Evolutionary conservation across 495 filamentous ascomycete genomes (phyloP).

Genomic region (Amniculicola lignicola): DNA sequence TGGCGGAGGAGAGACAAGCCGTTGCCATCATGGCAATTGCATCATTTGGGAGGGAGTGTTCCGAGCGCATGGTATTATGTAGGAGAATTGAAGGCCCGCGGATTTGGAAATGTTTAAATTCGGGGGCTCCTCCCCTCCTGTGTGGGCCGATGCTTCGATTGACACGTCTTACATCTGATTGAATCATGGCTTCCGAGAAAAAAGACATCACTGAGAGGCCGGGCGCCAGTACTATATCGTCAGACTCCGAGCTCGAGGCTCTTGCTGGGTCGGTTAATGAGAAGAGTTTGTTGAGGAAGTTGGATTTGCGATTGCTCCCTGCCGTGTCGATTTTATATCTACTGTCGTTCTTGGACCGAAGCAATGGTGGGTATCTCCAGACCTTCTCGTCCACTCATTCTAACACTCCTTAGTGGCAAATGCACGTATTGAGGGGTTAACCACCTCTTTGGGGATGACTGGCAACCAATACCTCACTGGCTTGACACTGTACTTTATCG

Average conservation of each 20-base stretch:
- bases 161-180: too few species aligned
- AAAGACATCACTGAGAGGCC: conserved; percentile 1
- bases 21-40: too few species aligned
- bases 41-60: too few species aligned
- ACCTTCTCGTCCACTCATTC: background rate
- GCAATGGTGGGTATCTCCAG: conserved; percentile 47
- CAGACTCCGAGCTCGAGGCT: conserved; percentile 16
- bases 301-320: conserved; percentile 64
- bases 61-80: too few species aligned
- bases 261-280: conserved; percentile 49
- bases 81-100: too few species aligned
- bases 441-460: conserved; percentile 61
- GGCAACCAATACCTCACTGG: conserved; percentile 70
- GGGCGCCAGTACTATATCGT: background rate
- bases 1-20: too few species aligned
- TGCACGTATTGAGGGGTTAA: conserved; percentile 60
- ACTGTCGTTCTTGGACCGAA: conserved; percentile 70
- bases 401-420: conserved; percentile 49
- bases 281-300: conserved; percentile 59
- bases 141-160: too few species aligned
- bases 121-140: too few species aligned
- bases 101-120: too few species aligned
- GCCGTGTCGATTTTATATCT: conserved; percentile 67
- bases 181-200: conserved; percentile 22
- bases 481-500: conserved; percentile 71